Base-by-base conservation (phyloP, 352 stramenopile species). In the Phytophthora pluvialis region DNA sequence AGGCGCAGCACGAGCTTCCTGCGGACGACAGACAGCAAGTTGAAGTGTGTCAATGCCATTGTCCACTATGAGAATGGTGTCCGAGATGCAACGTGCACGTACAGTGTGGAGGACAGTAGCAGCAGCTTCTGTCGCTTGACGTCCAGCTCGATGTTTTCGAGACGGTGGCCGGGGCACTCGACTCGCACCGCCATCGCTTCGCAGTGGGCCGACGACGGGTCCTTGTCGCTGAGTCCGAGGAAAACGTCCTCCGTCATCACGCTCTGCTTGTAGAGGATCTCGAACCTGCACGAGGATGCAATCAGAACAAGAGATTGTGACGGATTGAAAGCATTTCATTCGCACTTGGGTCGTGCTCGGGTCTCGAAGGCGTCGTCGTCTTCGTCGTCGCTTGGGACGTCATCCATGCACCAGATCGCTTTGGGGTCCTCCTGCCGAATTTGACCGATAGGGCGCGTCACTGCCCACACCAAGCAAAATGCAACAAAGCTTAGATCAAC, bases 231-330 rank as follows among this genome's bases (percentile, higher is more conserved):
- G 13, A 94, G 64, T 1, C 86, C 86, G 25, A 96, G 77, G 36
- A 92, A 96, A 56, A 96, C 78, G 59, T 93, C 86, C 50, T 96
- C 88, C 0, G 86, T 91, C 86, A 92, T 93, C 35, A 96, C 84
- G 32, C 72, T 88, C 67, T 96, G 88, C 71, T 94, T 93, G 75
- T 93, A 94, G 36, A 93, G 58, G 48, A 96, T 81, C 65, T 93
- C 88, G 63, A 90, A 91, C n/a, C 82, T 90, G 28, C 12, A 32
- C 15, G 33, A 12, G 11, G 12, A 49, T 9, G 21, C 21, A 10
- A 6, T 18, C 2, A 51, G 25, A 16, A 40, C 11, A 7, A 56
- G 12, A 29, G 2, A 67, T 8, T 2, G 5, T 21, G 29, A 2
- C 25, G 11, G 33, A 54, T 16, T 33, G 21, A 57, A 8, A 26